These are phyloP conservation scores for Jimgerdemannia flammicorona DNA, from an alignment of 192 early-diverging fungal genomes.

Conservation along the genomic window DNA sequence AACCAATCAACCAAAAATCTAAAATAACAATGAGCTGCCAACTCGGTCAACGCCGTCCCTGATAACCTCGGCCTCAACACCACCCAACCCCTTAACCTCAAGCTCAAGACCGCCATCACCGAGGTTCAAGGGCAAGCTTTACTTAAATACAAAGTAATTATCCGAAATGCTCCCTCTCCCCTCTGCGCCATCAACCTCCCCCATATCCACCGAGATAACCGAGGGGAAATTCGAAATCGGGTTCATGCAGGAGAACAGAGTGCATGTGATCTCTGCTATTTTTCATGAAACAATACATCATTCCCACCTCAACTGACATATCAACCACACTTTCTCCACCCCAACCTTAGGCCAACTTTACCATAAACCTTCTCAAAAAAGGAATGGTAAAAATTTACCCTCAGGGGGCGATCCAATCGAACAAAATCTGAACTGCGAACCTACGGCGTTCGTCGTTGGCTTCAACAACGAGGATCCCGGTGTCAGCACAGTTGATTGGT, in stretches of 20 bases:
- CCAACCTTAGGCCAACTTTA: constrained; percentile 7
- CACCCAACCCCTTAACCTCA: no score
- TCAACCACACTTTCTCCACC: no score
- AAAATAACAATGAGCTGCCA: no score
- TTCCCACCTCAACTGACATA: no score
- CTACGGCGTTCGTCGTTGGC: constrained; percentile 7
- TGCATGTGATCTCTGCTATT: neutral
- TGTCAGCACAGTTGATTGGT: constrained; percentile 8
- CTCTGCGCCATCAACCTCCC: constrained; percentile 18
- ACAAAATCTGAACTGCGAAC: constrained; percentile 12
- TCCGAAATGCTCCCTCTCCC: constrained; percentile 5
- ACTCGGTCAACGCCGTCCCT: no score
- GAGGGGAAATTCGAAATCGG: constrained; percentile 16
- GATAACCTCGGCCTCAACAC: no score
- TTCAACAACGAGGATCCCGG: constrained; percentile 18
- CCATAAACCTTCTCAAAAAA: constrained; percentile 3
- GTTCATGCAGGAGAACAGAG: constrained; percentile 6
- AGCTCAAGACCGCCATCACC: no score
- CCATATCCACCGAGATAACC: constrained; percentile 12
- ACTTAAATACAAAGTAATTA: no score
- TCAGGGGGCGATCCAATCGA: constrained; percentile 14
- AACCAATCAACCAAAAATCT: no score
- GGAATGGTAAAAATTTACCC: constrained; percentile 11
- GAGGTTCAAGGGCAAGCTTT: no score
- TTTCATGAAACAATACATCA: no score